A percentile compares a stretch with the other conserved stretches of the same genome.
Conservation (phyloP, 179 eudicot genomes). For the Spinacia oleracea region DNA sequence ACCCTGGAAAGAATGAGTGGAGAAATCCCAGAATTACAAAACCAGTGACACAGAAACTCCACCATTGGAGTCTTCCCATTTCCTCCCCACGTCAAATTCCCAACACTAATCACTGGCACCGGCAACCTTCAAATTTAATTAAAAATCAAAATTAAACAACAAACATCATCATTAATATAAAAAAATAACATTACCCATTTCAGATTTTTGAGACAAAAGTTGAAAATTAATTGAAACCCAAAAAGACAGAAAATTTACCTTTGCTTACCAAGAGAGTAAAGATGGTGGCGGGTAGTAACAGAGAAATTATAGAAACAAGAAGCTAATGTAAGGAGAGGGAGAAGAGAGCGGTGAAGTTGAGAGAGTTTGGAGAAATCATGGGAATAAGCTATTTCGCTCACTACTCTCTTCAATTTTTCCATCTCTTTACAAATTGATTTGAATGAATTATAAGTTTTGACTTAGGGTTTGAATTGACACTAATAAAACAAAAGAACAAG, state of each 20-base stretch:
- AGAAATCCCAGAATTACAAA: slow-evolving; percentile 55
- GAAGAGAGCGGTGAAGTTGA: slow-evolving; percentile 47
- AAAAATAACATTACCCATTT: not conserved
- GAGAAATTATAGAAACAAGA: slow-evolving; percentile 57
- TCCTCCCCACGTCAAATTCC: slow-evolving; percentile 97
- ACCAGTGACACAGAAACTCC: slow-evolving; percentile 63
- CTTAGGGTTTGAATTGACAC: no score
- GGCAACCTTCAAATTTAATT: slow-evolving; percentile 55
- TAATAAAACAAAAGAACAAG: no score
- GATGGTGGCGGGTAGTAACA: slow-evolving; percentile 52
- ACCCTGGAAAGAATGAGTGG: slow-evolving; percentile 96
- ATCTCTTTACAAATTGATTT: slow-evolving; percentile 10
- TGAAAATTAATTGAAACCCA: not conserved
- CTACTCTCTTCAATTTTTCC: slow-evolving; percentile 62
- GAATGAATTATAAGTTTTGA: no score
- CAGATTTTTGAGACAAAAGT: not conserved
- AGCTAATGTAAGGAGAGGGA: slow-evolving; percentile 64
- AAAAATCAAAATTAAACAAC: slow-evolving; percentile 11
- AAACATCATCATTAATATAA: not conserved
- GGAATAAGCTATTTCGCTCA: slow-evolving; percentile 66
- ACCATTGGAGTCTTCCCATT: slow-evolving; percentile 99
- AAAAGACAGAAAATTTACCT: slow-evolving; percentile 35
- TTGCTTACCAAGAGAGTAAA: slow-evolving; percentile 43
- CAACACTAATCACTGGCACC: slow-evolving; percentile 83
- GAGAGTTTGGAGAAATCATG: slow-evolving; percentile 46